Conservation (phyloP, 768 basidiomycete species). For the Leccinum broughii region DNA sequence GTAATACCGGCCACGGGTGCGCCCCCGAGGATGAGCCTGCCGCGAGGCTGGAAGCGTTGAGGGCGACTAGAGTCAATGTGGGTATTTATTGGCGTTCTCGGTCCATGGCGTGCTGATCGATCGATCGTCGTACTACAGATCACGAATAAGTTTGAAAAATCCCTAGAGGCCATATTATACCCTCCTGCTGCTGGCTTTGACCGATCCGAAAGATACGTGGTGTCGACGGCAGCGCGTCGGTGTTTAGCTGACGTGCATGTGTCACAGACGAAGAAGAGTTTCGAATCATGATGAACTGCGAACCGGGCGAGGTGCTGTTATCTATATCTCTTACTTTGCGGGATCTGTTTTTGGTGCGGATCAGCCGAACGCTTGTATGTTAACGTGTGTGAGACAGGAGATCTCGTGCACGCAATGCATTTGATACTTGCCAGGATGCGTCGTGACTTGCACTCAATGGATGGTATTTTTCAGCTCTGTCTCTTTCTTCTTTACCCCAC, state of each 20-base stretch:
- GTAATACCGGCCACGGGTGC: too few relatives aligned
- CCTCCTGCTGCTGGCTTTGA: slow-evolving; percentile 17
- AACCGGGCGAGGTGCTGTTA: slow-evolving; percentile 9
- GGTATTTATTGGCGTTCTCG: too few relatives aligned
- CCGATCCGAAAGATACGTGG: slow-evolving; percentile 20
- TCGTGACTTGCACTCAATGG: too few relatives aligned
- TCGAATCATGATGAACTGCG: slow-evolving; percentile 19
- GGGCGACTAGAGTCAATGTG: too few relatives aligned
- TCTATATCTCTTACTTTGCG: slow-evolving; percentile 20
- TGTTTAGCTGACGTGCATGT: neutral
- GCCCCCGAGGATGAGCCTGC: too few relatives aligned
- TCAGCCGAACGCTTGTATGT: neutral
- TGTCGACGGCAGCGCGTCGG: neutral
- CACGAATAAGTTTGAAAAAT: neutral
- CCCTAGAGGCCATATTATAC: slow-evolving; percentile 21
- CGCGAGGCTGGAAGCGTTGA: too few relatives aligned
- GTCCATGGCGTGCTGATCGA: too few relatives aligned
- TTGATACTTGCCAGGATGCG: slow-evolving; percentile 15
- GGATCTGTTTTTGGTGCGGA: slow-evolving; percentile 13
- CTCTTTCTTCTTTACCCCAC: too few relatives aligned
- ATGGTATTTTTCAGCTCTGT: too few relatives aligned
- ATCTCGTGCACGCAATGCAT: slow-evolving; percentile 4
- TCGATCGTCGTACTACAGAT: too few relatives aligned
- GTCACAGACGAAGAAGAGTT: slow-evolving; percentile 17
- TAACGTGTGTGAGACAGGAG: slow-evolving; percentile 1